phyloP scores from a whole-genome alignment of 2,329 filamentous ascomycete genomes.

The Pseudopithomyces maydicus region DNA sequence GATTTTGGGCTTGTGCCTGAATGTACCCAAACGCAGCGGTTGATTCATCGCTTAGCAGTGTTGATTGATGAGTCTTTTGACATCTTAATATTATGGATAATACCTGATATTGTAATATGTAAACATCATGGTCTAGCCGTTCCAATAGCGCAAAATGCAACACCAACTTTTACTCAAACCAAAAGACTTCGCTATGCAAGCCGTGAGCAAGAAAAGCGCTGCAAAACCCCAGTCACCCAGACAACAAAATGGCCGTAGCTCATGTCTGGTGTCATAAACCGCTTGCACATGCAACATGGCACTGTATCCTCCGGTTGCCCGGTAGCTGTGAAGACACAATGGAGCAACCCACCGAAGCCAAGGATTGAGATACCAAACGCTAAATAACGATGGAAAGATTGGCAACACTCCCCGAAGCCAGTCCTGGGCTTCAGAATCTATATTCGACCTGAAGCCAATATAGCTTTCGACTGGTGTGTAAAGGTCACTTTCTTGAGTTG shows the following conservation, averaged over 20 bases:
- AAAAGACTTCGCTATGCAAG: conserved; percentile 5
- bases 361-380: too few species aligned
- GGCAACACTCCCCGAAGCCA: too few species aligned
- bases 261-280: neutral
- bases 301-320: too few species aligned
- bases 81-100: neutral
- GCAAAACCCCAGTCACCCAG: neutral
- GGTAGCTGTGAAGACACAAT: too few species aligned
- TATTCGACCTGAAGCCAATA: too few species aligned
- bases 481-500: too few species aligned
- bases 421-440: too few species aligned
- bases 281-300: neutral
- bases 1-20: neutral
- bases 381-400: too few species aligned
- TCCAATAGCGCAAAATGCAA: neutral
- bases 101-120: neutral
- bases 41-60: too few species aligned
- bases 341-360: too few species aligned
- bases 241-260: neutral
- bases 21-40: too few species aligned
- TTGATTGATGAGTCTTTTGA: neutral
- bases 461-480: too few species aligned
- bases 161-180: neutral
- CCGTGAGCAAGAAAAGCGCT: neutral
- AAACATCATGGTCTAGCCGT: neutral